These are phyloP conservation scores for Cordyceps tenuipes DNA, from an alignment of 2,329 filamentous ascomycete species.

Conservation along the genomic window DNA sequence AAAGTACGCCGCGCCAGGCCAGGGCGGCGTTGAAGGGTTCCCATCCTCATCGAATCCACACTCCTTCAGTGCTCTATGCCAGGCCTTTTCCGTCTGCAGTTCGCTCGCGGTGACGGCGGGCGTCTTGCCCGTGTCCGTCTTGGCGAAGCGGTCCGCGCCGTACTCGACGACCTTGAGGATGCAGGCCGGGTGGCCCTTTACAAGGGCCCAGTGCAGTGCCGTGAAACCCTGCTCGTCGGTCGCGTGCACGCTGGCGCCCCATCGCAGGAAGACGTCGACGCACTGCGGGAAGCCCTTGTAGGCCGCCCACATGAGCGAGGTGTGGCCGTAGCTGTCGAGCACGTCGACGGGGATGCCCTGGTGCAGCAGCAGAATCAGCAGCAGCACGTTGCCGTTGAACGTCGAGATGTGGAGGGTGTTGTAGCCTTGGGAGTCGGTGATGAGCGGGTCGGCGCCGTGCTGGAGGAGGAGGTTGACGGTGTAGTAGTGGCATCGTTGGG, in stretches of 20 bases:
- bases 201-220: slow-evolving; percentile 90
- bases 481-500: slow-evolving; percentile 94
- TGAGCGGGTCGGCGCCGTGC: slow-evolving; percentile 83
- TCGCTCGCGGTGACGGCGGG: slow-evolving; percentile 78
- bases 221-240: slow-evolving; percentile 90
- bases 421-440: slow-evolving; percentile 92
- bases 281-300: slow-evolving; percentile 94
- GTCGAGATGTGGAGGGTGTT: slow-evolving; percentile 96
- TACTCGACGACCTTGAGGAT: slow-evolving; percentile 94
- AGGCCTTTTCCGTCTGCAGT: slow-evolving; percentile 76
- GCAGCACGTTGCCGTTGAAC: slow-evolving; percentile 89
- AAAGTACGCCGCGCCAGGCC: slow-evolving; percentile 64
- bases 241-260: slow-evolving; percentile 90
- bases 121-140: slow-evolving; percentile 84
- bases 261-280: slow-evolving; percentile 85
- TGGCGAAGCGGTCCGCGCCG: slow-evolving; percentile 84
- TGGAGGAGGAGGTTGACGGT: slow-evolving; percentile 87
- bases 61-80: slow-evolving; percentile 74
- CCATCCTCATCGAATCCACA: slow-evolving; percentile 77
- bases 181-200: slow-evolving; percentile 83
- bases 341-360: slow-evolving; percentile 94
- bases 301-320: slow-evolving; percentile 94
- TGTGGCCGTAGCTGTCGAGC: slow-evolving; percentile 82
- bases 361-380: slow-evolving; percentile 83
- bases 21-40: slow-evolving; percentile 58